Base-by-base conservation (phyloP, 1,139 yeast genomes). In the Suhomyces atakaporum region DNA sequence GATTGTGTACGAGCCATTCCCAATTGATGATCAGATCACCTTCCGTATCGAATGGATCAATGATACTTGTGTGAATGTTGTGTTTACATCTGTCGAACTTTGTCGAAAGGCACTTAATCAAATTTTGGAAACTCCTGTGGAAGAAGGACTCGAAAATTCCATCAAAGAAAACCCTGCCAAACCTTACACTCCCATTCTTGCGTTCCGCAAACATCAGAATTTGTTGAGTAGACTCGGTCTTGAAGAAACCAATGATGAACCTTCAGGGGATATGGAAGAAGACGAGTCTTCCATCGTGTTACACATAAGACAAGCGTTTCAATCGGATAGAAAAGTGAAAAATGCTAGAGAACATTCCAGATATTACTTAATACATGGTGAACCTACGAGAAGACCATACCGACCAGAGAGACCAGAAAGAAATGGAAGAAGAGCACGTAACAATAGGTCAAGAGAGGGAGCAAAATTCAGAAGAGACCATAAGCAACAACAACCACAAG, bases 311-410 rank as follows among this genome's bases (percentile, higher is more conserved):
- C 77, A 70, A 47, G 71, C 86, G 4, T 65, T 73, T 28, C 66
- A 62, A 35, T 62, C 74, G 7, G 90, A 84, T 55, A 65, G 66
- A 33, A 83, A 84, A 47, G 75, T 75, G 29, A 69, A 69, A 43
- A 75, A 78, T 44, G 83, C 90, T 4, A 64, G 78, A 16, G 74
- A 67, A 11, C 74, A 73, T 40, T 81, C 89, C 18, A 60, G 87
- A 27, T 84, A 83, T 55, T 84, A 84, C 58, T 63, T 83, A 42
- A 54, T 82, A 13, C 82, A 84, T 50, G 94, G 94, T 3, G 92
- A 83, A 50, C 94, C 94, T 0, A 79, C 78, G 32, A 63, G 79
- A 38, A 36, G 43, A 32, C 20, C 23, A 9, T 20, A 28, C 11
- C 63, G 60, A 34, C 70, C 67, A 10, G 39, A 31, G 12, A 45